phyloP scores from a whole-genome alignment of 768 basidiomycete genomes.

The Leccinum longicurvipes region DNA sequence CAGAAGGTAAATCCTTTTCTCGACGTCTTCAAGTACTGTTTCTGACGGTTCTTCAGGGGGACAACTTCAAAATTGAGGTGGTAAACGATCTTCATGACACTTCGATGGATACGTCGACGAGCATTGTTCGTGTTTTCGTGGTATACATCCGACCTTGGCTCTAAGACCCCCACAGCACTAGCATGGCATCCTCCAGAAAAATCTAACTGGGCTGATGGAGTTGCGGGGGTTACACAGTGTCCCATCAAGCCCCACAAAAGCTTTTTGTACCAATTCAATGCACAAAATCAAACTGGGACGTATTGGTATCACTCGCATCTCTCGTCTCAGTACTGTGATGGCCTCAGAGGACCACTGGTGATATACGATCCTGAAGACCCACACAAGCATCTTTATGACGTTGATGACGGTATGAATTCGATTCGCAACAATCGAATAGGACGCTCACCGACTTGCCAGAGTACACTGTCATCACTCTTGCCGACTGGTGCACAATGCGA shows the following conservation, averaged over 20 bases:
- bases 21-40: neutral
- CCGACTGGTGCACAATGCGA: conserved; percentile 15
- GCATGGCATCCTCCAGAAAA: conserved; percentile 48
- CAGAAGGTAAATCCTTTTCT: conserved; percentile 28
- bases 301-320: conserved; percentile 37
- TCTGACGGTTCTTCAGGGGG: conserved; percentile 29
- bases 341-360: conserved; percentile 30
- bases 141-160: neutral
- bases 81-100: conserved; percentile 42
- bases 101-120: conserved; percentile 49
- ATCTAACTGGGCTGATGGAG: conserved; percentile 46
- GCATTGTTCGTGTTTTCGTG: conserved; percentile 38
- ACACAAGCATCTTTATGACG: conserved; percentile 36
- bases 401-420: conserved; percentile 38
- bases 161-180: conserved; percentile 40
- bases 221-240: conserved; percentile 36
- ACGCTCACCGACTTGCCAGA: conserved; percentile 12
- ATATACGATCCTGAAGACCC: conserved; percentile 45
- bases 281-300: conserved; percentile 24
- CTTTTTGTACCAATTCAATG: conserved; percentile 22
- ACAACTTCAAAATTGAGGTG: conserved; percentile 41
- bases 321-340: conserved; percentile 39
- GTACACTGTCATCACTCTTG: conserved; percentile 44
- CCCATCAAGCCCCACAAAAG: conserved; percentile 19
- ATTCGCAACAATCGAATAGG: neutral